Conservation (phyloP, 768 basidiomycete species). For the Mrakia gelida region DNA sequence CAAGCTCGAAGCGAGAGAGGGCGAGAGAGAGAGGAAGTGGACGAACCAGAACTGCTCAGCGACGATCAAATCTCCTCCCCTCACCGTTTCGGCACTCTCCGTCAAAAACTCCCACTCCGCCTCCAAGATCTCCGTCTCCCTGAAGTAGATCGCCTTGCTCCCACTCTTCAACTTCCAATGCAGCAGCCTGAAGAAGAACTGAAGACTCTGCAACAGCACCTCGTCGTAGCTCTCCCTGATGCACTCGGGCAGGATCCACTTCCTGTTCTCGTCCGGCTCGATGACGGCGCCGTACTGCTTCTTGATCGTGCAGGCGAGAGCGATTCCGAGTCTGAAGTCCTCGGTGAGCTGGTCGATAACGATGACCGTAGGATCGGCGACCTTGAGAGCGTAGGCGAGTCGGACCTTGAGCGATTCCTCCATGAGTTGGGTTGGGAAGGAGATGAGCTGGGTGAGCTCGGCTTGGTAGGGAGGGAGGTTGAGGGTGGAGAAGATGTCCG, state of each 20-base stretch:
- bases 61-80: constrained; percentile 81
- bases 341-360: constrained; percentile 33
- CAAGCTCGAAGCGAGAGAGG: background rate
- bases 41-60: constrained; percentile 92
- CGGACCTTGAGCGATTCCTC: constrained; percentile 86
- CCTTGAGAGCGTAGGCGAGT: constrained; percentile 52
- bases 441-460: constrained; percentile 83
- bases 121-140: constrained; percentile 96
- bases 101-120: constrained; percentile 93
- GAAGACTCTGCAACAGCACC: constrained; percentile 78
- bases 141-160: constrained; percentile 86
- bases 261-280: constrained; percentile 74
- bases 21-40: background rate
- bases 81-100: constrained; percentile 80
- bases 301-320: constrained; percentile 33
- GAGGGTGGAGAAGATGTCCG: constrained; percentile 72
- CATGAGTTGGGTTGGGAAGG: constrained; percentile 92
- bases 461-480: constrained; percentile 80
- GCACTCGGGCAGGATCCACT: constrained; percentile 84
- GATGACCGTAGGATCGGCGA: constrained; percentile 32
- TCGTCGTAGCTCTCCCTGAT: constrained; percentile 85
- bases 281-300: constrained; percentile 49
- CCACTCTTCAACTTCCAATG: constrained; percentile 95
- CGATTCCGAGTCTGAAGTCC: constrained; percentile 31
- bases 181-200: constrained; percentile 85